phyloP scores from a whole-genome alignment of 1,139 yeast species.

The Pichia kudriavzevii region DNA sequence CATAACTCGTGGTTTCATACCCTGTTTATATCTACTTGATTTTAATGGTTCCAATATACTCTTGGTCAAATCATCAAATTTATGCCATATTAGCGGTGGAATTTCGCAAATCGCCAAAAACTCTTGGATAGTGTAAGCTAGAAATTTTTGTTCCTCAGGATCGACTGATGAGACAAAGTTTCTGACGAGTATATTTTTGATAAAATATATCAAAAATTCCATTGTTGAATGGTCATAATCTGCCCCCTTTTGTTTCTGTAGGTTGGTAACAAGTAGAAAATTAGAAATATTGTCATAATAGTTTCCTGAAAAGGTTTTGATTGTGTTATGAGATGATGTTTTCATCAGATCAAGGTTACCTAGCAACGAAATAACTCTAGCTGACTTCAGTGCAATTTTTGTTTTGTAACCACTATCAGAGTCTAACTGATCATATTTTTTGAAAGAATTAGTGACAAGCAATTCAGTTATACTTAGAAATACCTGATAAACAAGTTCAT shows the following conservation, averaged over 20 bases:
- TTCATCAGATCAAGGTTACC: conserved; percentile 64
- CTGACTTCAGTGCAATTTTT: conserved; percentile 50
- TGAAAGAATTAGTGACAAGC: conserved; percentile 5
- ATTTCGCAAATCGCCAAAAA: conserved; percentile 61
- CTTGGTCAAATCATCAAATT: conserved; percentile 59
- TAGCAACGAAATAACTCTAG: conserved; percentile 63
- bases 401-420: too few species aligned
- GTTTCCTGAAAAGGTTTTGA: background rate
- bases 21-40: conserved; percentile 58
- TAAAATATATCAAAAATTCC: conserved; percentile 55
- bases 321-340: conserved; percentile 1
- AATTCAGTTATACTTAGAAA: conserved; percentile 4
- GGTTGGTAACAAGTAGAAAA: conserved; percentile 12
- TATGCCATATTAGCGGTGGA: conserved; percentile 44
- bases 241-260: conserved; percentile 3
- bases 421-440: background rate
- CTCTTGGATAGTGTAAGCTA: conserved; percentile 89
- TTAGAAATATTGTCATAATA: conserved; percentile 14
- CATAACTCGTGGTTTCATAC: conserved; percentile 17
- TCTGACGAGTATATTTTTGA: conserved; percentile 65
- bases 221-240: conserved; percentile 51
- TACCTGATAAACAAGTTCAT: conserved; percentile 3
- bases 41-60: conserved; percentile 72
- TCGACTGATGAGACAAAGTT: conserved; percentile 87
- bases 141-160: conserved; percentile 74